Percentiles rank a stretch among this genome's conserved stretches.
Conservation (phyloP, 2,329 filamentous ascomycete species). For the Arthroderma sp. region DNA sequence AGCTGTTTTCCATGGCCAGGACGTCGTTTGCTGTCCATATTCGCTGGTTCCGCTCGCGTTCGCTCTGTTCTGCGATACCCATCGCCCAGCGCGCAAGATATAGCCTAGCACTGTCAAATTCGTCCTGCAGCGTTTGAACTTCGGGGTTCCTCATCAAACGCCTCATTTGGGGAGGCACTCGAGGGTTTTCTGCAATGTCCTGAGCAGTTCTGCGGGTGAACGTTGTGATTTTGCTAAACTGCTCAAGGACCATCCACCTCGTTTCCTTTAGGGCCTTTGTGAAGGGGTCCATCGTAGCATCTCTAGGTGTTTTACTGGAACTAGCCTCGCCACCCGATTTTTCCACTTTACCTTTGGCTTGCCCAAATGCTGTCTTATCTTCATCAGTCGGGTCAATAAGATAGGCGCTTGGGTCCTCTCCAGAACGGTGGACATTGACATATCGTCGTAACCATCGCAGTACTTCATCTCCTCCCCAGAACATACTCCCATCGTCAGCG, state of each 20-base stretch:
- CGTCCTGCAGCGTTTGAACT: constrained; percentile 87
- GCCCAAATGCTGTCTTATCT: constrained; percentile 69
- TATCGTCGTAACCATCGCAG: constrained; percentile 81
- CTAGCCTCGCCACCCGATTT: constrained; percentile 13
- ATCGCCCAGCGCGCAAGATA: constrained; percentile 97
- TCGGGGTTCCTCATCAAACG: constrained; percentile 80
- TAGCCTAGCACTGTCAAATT: constrained; percentile 90
- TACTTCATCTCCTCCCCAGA: constrained; percentile 96
- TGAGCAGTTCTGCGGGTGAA: constrained; percentile 88
- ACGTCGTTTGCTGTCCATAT: constrained; percentile 93
- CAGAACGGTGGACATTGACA: constrained; percentile 68
- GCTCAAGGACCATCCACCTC: constrained; percentile 91
- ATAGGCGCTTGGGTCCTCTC: constrained; percentile 80
- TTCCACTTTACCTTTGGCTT: constrained; percentile 31
- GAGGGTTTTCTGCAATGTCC: constrained; percentile 82
- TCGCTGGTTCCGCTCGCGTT: constrained; percentile 68
- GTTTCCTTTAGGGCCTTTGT: constrained; percentile 91
- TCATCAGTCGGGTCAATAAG: constrained; percentile 77
- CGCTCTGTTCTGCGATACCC: constrained; percentile 95
- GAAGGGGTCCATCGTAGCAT: constrained; percentile 80
- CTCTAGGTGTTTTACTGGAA: constrained; percentile 31
- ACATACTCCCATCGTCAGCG: constrained; percentile 64
- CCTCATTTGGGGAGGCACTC: constrained; percentile 75
- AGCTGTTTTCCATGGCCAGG: constrained; percentile 84
- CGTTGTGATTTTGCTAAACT: constrained; percentile 92